Evolutionary conservation across 352 stramenopile species (phyloP).

Genomic region (Pythium periplocum): DNA sequence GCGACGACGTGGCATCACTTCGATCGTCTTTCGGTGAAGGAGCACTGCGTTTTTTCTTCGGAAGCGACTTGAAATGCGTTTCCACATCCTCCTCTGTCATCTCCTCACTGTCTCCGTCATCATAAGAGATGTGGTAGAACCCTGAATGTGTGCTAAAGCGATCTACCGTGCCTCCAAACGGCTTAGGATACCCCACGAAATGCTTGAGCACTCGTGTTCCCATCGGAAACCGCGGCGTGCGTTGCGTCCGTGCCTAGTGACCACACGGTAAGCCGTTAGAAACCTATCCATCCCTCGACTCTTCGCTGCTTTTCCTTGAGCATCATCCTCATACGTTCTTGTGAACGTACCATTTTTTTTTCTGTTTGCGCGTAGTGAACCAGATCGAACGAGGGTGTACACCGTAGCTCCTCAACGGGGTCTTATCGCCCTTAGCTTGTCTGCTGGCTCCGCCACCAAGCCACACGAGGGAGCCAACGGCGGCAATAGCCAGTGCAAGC

Average conservation of each 20-base stretch:
- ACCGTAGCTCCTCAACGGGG: no score
- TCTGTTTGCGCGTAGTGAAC: no score
- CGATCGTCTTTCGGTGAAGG: background rate
- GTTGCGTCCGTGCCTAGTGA: conserved; percentile 34
- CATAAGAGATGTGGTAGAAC: conserved; percentile 76
- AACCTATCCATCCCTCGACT: no score
- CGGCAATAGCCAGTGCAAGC: no score
- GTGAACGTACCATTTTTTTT: no score
- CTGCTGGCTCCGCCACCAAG: no score
- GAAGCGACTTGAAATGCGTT: conserved; percentile 24
- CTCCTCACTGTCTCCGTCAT: conserved; percentile 76
- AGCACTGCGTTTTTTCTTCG: conserved; percentile 2
- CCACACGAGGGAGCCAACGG: no score
- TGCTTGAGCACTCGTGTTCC: conserved; percentile 66
- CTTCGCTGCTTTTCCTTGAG: no score
- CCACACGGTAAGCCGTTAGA: background rate
- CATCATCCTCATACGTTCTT: no score
- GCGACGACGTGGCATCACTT: background rate
- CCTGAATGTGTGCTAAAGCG: conserved; percentile 34
- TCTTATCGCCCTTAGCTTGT: no score
- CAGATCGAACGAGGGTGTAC: no score
- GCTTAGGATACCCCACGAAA: conserved; percentile 52
- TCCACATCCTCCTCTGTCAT: conserved; percentile 76
- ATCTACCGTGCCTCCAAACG: conserved; percentile 62
- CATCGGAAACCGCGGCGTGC: conserved; percentile 49